Evolutionary conservation across 2,329 filamentous ascomycete genomes (phyloP), one percentile per base, ranked within the genome.

Genomic region (Capronia americana): DNA sequence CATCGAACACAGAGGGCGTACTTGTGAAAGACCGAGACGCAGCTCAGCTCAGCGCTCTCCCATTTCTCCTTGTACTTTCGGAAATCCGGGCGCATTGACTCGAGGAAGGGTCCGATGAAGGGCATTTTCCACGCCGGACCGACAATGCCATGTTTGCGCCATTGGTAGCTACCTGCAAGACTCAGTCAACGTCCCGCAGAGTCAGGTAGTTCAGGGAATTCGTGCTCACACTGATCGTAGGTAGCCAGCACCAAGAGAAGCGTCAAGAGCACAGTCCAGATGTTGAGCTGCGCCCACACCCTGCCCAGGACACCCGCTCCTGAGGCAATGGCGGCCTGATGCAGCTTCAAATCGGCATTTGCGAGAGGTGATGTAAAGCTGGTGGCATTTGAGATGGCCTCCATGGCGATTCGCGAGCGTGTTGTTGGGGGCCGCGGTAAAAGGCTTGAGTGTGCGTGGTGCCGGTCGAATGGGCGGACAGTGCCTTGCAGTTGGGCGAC

Each of bases 21-120:
- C 92, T 98, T 99, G 88, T 99, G 95, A 84, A 99, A 99, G 75
- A 99, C 93, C 2, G 93, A 97, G 69, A 99, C 95, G 77, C 95
- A 99, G 84, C 93, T 97, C 73, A 99, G 84, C 56, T 92, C 90
- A 55, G 92, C 95, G 76, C 92, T 96, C 74, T 86, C 79, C 95
- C 95, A 99, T 85, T 98, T 97, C 68, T 86, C 89, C 78, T 93
- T 86, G 82, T 99, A 99, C 75, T 93, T 87, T 68, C 90, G 88
- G 78, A 97, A 98, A 75, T 94, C 92, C 65, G 95, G 95, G 79
- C 96, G 89, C 74, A 98, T 84, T 30, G 93, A 97, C 76, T 97
- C 84, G 64, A 98, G 85, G 80, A 99, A 98, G 4, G 95, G 94
- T n/a, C 95, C 95, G 78, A 98, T 93, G 76, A 95, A 94, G 50